Evolutionary conservation across 768 basidiomycete species (phyloP), one percentile per base, ranked within the genome.

Genomic region (Cubamyces sp.): DNA sequence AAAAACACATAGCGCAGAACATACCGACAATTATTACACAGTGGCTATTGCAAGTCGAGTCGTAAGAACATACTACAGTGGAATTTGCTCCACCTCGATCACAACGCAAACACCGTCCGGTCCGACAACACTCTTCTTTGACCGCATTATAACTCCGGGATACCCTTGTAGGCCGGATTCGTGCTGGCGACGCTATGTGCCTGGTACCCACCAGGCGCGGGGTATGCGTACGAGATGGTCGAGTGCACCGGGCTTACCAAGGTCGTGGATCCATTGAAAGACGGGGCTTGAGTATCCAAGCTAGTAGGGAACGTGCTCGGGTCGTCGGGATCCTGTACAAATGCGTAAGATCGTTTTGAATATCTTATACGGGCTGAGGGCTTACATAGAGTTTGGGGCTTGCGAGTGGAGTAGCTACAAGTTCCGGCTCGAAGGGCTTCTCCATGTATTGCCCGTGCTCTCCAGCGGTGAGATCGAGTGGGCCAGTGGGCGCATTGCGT

Each of bases 301-400:
- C 7, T 37, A 7, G 12, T 37, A 5, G 62, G 62, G 62, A 64
- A 64, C 1, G 62, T 64, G 25, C 23, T 64, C 37, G 62, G 62
- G 48, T 64, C 62, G 26, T 64, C 54, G 11, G 62, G 62, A 34
- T 64, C 54, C 62, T 64, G 18, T 4, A 15, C 9, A 21, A n/a
- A 5, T 15, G 23, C 2, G 37, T 45, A 9, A 63, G 18, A 9
- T 19, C 3, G 2, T 21, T 30, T 8, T 3, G 23, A 14, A 19
- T 26, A 21, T 4, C 5, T 23, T 18, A 7, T 19, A 18, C 7
- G 3, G 14, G 5, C 9, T 11, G 8, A 26, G 12, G 6, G 26
- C 62, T 55, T 45, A 64, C 62, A 23, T 64, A 64, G 41, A 64
- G 26, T 21, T 47, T 64, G 1, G 62, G 62, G 14, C 58, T 64